These are phyloP conservation scores for Rhododendron williamsianum DNA, from an alignment of 148 eudicot genomes.

Conservation along the genomic window DNA sequence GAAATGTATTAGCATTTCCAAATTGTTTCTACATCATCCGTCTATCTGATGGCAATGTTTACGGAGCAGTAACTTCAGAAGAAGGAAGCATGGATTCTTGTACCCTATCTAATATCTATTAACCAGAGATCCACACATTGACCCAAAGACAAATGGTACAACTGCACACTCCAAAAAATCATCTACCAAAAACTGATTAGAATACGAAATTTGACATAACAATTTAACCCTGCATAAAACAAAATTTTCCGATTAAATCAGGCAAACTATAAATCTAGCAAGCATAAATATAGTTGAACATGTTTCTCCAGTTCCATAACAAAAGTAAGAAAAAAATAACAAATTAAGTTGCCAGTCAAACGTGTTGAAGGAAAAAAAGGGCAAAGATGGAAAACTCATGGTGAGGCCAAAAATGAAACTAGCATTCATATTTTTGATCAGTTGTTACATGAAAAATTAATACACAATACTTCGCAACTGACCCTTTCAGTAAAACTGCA, in stretches of 20 bases:
- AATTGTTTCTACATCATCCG: not conserved
- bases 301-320: not conserved
- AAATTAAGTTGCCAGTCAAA: not conserved
- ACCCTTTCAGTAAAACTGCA: conserved; percentile 65
- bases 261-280: not conserved
- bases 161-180: not conserved
- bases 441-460: not conserved
- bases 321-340: not conserved
- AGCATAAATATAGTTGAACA: not conserved
- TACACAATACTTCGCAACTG: not conserved
- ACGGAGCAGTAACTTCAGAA: not conserved
- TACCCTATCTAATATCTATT: not conserved
- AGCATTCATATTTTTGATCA: not conserved
- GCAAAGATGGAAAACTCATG: not conserved
- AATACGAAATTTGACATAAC: not conserved
- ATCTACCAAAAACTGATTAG: not conserved
- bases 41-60: not conserved
- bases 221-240: not conserved
- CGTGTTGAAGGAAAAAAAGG: not conserved
- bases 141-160: not conserved
- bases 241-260: not conserved
- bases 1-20: not conserved
- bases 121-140: not conserved
- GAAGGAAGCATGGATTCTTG: conserved; percentile 1
- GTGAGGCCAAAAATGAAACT: not conserved